Evolutionary conservation across 1,284 basidiomycete species (phyloP).

Genomic region (Entoloma clypeatum): DNA sequence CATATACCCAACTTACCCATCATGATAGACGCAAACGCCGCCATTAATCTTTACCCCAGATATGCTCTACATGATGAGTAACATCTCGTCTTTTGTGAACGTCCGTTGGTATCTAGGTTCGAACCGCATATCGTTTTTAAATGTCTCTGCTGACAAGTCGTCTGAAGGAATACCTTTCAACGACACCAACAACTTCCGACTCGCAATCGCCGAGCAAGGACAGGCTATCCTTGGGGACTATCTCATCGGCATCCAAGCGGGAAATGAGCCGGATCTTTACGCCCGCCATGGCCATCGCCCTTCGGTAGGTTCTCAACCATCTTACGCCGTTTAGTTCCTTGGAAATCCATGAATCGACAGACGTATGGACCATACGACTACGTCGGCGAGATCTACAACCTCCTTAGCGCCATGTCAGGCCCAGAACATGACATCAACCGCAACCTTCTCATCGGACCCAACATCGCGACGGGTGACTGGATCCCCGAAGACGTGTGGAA

Average conservation of each 20-base stretch:
- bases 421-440: slow-evolving; percentile 31
- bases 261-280: slow-evolving; percentile 73
- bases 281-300: slow-evolving; percentile 24
- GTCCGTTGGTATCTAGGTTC: slow-evolving; percentile 58
- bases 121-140: too few species aligned
- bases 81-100: slow-evolving; percentile 52
- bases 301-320: too few species aligned
- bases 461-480: slow-evolving; percentile 45
- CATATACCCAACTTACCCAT: background rate
- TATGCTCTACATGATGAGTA: slow-evolving; percentile 50
- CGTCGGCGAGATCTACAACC: slow-evolving; percentile 44
- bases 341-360: too few species aligned
- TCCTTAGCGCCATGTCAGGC: slow-evolving; percentile 38
- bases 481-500: slow-evolving; percentile 41
- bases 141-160: too few species aligned
- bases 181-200: slow-evolving; percentile 45
- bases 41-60: slow-evolving; percentile 49
- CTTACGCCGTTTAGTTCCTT: too few species aligned
- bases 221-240: slow-evolving; percentile 50
- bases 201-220: slow-evolving; percentile 45
- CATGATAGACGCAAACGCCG: slow-evolving; percentile 42
- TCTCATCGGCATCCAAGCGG: slow-evolving; percentile 55
- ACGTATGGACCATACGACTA: slow-evolving; percentile 44
- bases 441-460: slow-evolving; percentile 41
- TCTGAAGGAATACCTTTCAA: slow-evolving; percentile 48